phyloP scores from a whole-genome alignment of 371 early-diverging fungal genomes.

The Mortierella sp. region DNA sequence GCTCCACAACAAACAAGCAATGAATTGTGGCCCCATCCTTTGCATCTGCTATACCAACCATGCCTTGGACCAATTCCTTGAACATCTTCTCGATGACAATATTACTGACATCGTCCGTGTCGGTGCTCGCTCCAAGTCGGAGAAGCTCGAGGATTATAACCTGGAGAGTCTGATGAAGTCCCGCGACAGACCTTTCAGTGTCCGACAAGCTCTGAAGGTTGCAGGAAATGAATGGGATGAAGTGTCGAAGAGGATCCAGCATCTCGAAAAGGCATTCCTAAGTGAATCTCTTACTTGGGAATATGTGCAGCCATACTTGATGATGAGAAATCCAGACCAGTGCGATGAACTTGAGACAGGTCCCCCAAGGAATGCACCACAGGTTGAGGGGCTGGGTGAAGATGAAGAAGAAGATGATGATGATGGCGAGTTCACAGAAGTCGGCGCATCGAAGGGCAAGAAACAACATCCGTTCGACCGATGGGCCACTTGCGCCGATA shows the following conservation, averaged over 20 bases:
- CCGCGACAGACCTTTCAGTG: slow-evolving; percentile 10
- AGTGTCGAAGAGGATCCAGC: slow-evolving; percentile 4
- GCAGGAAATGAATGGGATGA: neutral
- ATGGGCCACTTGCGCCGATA: slow-evolving; percentile 8
- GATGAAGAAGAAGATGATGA: neutral
- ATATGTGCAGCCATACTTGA: slow-evolving; percentile 5
- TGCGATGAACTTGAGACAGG: slow-evolving; percentile 4
- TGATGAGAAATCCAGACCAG: slow-evolving; percentile 7
- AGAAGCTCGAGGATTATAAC: slow-evolving; percentile 38
- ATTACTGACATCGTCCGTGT: slow-evolving; percentile 55
- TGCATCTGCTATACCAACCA: slow-evolving; percentile 66
- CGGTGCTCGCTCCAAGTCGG: slow-evolving; percentile 54
- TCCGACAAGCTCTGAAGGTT: slow-evolving; percentile 8
- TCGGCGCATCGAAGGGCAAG: neutral
- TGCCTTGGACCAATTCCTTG: slow-evolving; percentile 66
- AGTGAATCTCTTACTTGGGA: slow-evolving; percentile 15
- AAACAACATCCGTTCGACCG: neutral
- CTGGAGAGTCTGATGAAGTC: slow-evolving; percentile 18
- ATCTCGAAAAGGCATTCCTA: slow-evolving; percentile 14
- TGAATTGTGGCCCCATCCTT: slow-evolving; percentile 56
- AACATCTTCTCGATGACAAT: slow-evolving; percentile 47
- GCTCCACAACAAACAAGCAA: slow-evolving; percentile 33
- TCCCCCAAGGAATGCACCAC: neutral
- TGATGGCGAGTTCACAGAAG: neutral
- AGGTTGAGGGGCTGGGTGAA: neutral